Base-by-base conservation (phyloP, 2,329 filamentous ascomycete genomes). In the Corinectria fuckeliana region DNA sequence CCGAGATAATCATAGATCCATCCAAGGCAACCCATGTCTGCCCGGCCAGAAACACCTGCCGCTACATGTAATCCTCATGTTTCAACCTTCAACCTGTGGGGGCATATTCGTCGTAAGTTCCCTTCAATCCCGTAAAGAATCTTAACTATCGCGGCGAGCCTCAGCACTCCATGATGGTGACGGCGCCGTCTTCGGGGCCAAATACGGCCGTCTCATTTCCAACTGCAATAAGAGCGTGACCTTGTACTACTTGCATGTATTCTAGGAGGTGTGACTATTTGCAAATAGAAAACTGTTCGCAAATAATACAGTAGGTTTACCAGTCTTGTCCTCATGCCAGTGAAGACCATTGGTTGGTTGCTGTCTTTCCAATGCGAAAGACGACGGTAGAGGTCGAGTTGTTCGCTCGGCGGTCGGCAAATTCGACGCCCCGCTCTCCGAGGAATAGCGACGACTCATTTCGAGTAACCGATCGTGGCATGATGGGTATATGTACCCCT, bases 181-280 rank as follows among this genome's bases (percentile, higher is more conserved):
- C 60, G 18, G 61, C 52, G 5, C 65, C 65, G 6, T 65, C 63
- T 5, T 64, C 45, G 2, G 60, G 57, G 13, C 59, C 45, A 36
- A 69, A 65, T 10, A 69, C 54, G 4, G 49, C 58, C 9, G 61
- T 68, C 36, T 26, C 47, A 14, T 68, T 50, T 36, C 61, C 66
- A 10, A 69, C 36, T 13, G 64, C 68, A 10, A 69, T 54, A 7
- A 67, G 53, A 5, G 66, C 64, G 32, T 68, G 66, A 23, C 66
- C 63, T 38, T 62, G 55, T 3, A 63, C 20, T 26, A 68, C 53
- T 47, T 69, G 38, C 1, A 69, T 25, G 38, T 68, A 62, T 34
- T 69, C 63, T 52, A 34, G 28, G 5, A 14, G 14, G 9, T 13
- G n/a, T 45, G 23, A 45, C 23, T 5, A 45, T 52, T 47, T 23